phyloP scores from a whole-genome alignment of 2,329 filamentous ascomycete genomes.

The Penicillium capsulatum region DNA sequence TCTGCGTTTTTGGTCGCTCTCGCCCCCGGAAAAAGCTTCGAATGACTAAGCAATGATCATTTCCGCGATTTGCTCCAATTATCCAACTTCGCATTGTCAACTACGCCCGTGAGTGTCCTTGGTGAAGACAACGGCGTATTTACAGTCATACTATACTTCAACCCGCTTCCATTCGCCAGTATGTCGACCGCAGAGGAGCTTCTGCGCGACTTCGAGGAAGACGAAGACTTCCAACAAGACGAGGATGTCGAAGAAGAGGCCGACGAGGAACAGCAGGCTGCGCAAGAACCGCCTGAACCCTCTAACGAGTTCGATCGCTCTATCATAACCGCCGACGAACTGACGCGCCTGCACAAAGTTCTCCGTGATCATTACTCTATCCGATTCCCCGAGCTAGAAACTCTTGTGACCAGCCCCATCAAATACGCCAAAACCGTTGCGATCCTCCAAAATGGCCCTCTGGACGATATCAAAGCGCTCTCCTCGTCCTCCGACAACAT shows the following conservation, averaged over 20 bases:
- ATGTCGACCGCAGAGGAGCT: slow-evolving; percentile 96
- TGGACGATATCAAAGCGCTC: slow-evolving; percentile 80
- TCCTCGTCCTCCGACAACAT: slow-evolving; percentile 74
- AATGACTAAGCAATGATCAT: slow-evolving; percentile 20
- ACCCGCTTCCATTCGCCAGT: slow-evolving; percentile 7
- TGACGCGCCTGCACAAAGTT: slow-evolving; percentile 91
- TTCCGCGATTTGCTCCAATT: slow-evolving; percentile 1
- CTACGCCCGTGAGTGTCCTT: too few relatives aligned
- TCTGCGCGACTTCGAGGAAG: slow-evolving; percentile 77
- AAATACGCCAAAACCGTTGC: slow-evolving; percentile 94
- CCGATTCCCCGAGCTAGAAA: slow-evolving; percentile 88
- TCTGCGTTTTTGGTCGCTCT: slow-evolving; percentile 16
- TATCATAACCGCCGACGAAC: slow-evolving; percentile 87
- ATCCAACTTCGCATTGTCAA: too few relatives aligned
- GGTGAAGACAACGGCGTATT: not conserved
- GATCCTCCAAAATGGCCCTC: slow-evolving; percentile 85
- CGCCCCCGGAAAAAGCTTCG: slow-evolving; percentile 21
- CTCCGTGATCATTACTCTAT: slow-evolving; percentile 93
- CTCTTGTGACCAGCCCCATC: slow-evolving; percentile 81
- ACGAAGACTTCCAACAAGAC: slow-evolving; percentile 68
- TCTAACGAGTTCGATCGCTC: slow-evolving; percentile 83
- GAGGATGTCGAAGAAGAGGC: slow-evolving; percentile 49
- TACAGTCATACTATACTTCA: too few relatives aligned
- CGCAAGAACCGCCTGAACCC: slow-evolving; percentile 59
- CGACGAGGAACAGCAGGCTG: slow-evolving; percentile 56